phyloP scores from a whole-genome alignment of 2,329 filamentous ascomycete genomes.

The Waltergamsia citrina region DNA sequence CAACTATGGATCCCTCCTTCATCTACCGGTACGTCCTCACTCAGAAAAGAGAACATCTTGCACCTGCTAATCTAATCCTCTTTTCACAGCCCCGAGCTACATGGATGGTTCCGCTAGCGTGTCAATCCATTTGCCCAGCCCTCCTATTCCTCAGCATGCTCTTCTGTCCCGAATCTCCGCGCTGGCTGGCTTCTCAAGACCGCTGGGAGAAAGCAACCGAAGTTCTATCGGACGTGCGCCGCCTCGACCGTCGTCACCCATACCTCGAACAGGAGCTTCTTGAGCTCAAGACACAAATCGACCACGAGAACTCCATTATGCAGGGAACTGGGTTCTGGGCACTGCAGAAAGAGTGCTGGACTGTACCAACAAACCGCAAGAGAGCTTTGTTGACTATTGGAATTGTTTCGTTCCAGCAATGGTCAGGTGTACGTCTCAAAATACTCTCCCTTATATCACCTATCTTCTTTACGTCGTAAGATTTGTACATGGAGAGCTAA shows the following conservation, averaged over 20 bases:
- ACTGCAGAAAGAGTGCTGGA: conserved; percentile 10
- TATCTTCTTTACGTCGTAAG: no score
- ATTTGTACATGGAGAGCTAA: not conserved
- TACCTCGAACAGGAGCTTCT: conserved; percentile 24
- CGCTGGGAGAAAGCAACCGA: conserved; percentile 37
- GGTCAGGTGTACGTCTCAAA: conserved; percentile 13
- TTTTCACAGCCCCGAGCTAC: conserved; percentile 11
- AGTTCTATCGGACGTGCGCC: conserved; percentile 22
- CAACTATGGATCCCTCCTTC: conserved; percentile 39
- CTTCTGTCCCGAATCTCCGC: conserved; percentile 50
- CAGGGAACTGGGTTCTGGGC: conserved; percentile 7
- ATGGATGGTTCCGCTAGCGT: conserved; percentile 47
- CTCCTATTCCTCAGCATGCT: conserved; percentile 44
- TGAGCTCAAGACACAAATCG: conserved; percentile 17
- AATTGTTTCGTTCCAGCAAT: conserved; percentile 14
- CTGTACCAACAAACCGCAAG: conserved; percentile 11
- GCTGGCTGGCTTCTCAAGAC: conserved; percentile 49
- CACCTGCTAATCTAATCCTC: not conserved
- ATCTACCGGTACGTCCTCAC: conserved; percentile 19
- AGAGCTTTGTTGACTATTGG: conserved; percentile 12
- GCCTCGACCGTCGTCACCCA: conserved; percentile 21
- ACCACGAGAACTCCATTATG: conserved; percentile 14
- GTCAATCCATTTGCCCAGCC: conserved; percentile 46
- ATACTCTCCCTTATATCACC: not conserved
- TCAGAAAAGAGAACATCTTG: no score